Conservation (phyloP, 495 filamentous ascomycete genomes). For the Pyronema omphalodes region DNA sequence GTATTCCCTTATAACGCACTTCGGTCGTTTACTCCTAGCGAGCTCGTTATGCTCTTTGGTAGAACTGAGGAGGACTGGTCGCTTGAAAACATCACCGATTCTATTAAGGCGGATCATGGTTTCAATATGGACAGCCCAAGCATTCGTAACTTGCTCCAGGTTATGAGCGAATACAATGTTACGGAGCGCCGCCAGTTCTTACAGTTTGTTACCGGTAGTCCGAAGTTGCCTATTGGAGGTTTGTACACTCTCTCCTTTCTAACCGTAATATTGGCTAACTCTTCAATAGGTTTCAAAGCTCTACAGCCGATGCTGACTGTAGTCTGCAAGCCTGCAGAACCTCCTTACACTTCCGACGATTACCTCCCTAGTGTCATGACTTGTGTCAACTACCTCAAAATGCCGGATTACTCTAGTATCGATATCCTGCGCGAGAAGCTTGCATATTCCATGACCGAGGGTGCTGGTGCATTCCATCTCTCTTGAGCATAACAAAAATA, state of each 20-base stretch:
- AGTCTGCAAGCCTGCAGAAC: slow-evolving; percentile 92
- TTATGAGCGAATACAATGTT: slow-evolving; percentile 71
- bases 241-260: slow-evolving; percentile 25
- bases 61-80: slow-evolving; percentile 93
- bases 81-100: slow-evolving; percentile 95
- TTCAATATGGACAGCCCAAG: slow-evolving; percentile 99
- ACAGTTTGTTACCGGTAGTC: slow-evolving; percentile 96
- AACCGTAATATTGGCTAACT: slow-evolving; percentile 2
- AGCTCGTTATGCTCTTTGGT: slow-evolving; percentile 93
- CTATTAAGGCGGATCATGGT: slow-evolving; percentile 98
- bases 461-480: slow-evolving; percentile 97
- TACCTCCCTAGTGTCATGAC: slow-evolving; percentile 99
- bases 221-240: slow-evolving; percentile 97
- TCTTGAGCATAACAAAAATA: slow-evolving; percentile 34
- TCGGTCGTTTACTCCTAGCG: slow-evolving; percentile 85
- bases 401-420: slow-evolving; percentile 82
- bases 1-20: slow-evolving; percentile 91
- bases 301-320: slow-evolving; percentile 97
- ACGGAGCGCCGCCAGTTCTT: slow-evolving; percentile 81
- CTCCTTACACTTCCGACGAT: slow-evolving; percentile 86
- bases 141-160: slow-evolving; percentile 80
- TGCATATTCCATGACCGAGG: slow-evolving; percentile 76
- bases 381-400: slow-evolving; percentile 96
- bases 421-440: slow-evolving; percentile 58
- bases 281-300: slow-evolving; percentile 67